Base-by-base conservation (phyloP, 2,329 filamentous ascomycete genomes). In the Talaromyces piceae region DNA sequence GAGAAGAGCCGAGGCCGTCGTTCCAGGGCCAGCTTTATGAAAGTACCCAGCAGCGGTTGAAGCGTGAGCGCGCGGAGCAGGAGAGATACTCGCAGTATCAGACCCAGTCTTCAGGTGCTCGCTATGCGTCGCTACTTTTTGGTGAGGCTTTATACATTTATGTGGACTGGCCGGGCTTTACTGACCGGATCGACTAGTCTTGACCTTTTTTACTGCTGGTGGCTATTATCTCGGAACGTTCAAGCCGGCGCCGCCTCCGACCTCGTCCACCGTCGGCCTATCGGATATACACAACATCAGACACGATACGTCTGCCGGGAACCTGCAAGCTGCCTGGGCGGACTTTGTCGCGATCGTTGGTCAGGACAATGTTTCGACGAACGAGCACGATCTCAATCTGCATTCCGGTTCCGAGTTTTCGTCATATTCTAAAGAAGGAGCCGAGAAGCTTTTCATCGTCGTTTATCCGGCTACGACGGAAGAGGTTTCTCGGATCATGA, bases 401-500 rank as follows among this genome's bases (percentile, higher is more conserved):
- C 82, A 84, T 63, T 72, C 80, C 6, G 80, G 80, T 6, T 83
- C 80, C 1, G 79, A 82, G 54, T 85, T 81, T 81, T 83, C 80
- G 12, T 80, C 80, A 2, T 77, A 77, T 52, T 61, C 63, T 3
- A 59, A 58, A 6, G 73, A 72, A 55, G 65, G 67, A 11, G 58
- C 61, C 31, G 74, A 77, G 55, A 67, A 63, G 47, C 73, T 73
- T 1, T 76, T 76, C 58, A 61, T 89, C 65, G 76, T 96, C 47
- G 78, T 95, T 37, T 91, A 84, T 64, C 91, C 90, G 0, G 75
- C 71, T 41, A 82, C 77, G 30, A 96, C 91, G 1, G 85, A 91
- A 57, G 85, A 96, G 60, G 89, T 95, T 7, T 86, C 86, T n/a
- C 75, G 78, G 56, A 81, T 96, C 54, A 91, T 95, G 84, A 91